Evolutionary conservation across 2,329 filamentous ascomycete species (phyloP), one percentile per base, ranked within the genome.

Genomic region (Pseudogymnoascus sp.): DNA sequence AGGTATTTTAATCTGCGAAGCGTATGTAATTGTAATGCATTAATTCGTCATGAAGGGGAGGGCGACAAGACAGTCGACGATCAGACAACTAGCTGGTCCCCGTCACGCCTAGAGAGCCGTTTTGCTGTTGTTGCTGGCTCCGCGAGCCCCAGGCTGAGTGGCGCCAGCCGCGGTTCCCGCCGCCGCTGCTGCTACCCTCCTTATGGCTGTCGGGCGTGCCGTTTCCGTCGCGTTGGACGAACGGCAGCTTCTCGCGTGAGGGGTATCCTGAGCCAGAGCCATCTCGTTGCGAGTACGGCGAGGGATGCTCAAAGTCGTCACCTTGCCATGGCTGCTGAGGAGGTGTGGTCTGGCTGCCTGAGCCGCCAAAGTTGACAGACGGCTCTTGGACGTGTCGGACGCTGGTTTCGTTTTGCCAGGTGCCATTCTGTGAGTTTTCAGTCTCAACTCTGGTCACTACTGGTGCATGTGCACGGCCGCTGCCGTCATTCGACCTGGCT

Each of bases 401-500:
- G 58, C 89, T 92, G 66, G 85, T 87, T 74, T 96, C 92, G 71
- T 90, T 88, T 69, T 91, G 87, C 86, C 88, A 91, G 4, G 89
- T 82, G 60, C 77, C 76, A 36, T 81, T 79, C 71, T 86, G 82
- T 21, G 89, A 83, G 4, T 89, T 90, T 71, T 97, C 93, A n/a
- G 88, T 90, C 72, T 97, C 92, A 60, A 96, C 90, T 62, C 88
- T 71, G 75, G 76, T 88, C 36, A 86, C 82, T 42, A 85, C 78
- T 37, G 80, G 77, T 61, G 80, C 77, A 60, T 79, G 74, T 45
- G 77, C 73, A 64, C 78, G 72, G 64, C 78, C 73, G 67, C 72
- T 63, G 71, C 77, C 65, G 74, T 76, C 79, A 74, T 84, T 82
- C 72, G 79, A 79, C 74, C 81, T 78, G 74, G 80, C 77, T 73